A percentile compares a stretch with the other conserved stretches of the same genome.
phyloP scores from a whole-genome alignment of 306 rosid genomes.

The Chamaecrista fasciculata region DNA sequence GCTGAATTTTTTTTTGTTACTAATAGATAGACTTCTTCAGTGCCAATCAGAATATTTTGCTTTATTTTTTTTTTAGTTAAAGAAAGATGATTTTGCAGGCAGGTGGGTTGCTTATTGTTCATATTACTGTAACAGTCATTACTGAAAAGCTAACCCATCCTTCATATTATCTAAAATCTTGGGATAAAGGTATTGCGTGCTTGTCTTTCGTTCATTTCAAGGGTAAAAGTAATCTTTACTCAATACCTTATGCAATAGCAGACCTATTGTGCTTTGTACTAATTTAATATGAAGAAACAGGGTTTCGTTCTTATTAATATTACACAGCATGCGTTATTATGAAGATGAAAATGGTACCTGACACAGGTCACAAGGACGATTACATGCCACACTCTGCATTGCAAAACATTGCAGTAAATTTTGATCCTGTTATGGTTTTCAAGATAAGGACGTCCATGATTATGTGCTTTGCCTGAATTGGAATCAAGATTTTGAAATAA shows the following conservation, averaged over 20 bases:
- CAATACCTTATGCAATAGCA: neutral
- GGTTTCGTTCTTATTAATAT: neutral
- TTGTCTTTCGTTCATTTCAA: too few species aligned
- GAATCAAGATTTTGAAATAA: neutral
- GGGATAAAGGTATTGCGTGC: too few species aligned
- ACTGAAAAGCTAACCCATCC: neutral
- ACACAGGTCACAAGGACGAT: neutral
- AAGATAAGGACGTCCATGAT: neutral
- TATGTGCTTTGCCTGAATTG: neutral
- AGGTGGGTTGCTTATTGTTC: slow-evolving; percentile 14
- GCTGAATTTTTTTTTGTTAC: neutral
- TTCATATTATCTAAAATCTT: too few species aligned
- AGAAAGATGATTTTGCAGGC: slow-evolving; percentile 14
- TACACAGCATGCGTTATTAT: neutral
- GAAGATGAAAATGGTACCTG: slow-evolving; percentile 2
- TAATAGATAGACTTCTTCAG: slow-evolving; percentile 16
- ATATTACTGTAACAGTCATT: neutral
- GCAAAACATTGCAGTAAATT: neutral
- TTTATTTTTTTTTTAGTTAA: neutral
- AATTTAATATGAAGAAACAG: neutral
- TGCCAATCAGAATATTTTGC: slow-evolving; percentile 11
- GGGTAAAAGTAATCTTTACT: neutral
- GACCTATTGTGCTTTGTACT: neutral
- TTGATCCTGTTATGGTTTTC: neutral
- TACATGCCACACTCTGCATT: neutral